Evolutionary conservation across 208 protist genomes (phyloP).

Genomic region (Wallacemonas collosoma): DNA sequence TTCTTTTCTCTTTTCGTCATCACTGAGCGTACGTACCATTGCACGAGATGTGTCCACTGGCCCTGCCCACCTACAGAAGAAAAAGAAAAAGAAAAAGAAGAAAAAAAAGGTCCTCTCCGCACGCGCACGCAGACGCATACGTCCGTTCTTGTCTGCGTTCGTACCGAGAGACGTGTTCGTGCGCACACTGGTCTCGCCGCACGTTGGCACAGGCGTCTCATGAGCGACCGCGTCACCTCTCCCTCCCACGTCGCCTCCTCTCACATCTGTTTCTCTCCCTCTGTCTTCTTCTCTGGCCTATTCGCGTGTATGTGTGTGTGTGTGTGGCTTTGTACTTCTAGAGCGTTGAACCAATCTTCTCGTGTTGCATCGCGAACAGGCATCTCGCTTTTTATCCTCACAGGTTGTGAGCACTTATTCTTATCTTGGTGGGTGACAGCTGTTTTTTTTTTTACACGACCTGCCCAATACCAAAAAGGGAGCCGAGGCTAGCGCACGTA

Average conservation of each 20-base stretch:
- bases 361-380: not conserved
- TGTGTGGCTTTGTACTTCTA: not conserved
- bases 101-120: too few relatives aligned
- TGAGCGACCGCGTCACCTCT: not conserved
- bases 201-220: not conserved
- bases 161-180: too few relatives aligned
- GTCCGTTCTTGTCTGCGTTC: too few relatives aligned
- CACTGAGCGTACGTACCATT: not conserved
- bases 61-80: too few relatives aligned
- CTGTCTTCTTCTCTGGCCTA: not conserved
- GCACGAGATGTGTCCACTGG: not conserved
- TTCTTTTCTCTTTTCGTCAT: too few relatives aligned
- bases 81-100: too few relatives aligned
- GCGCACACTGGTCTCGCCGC: too few relatives aligned
- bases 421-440: not conserved
- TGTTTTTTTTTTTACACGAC: slow-evolving; percentile 1
- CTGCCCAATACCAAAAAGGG: not conserved
- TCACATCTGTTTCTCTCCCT: slow-evolving; percentile 22
- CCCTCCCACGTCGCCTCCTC: slow-evolving; percentile 3
- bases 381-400: not conserved
- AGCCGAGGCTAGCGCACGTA: not conserved
- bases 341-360: slow-evolving; percentile 1
- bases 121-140: too few relatives aligned
- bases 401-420: too few relatives aligned
- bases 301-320: too few relatives aligned